Evolutionary conservation across 192 early-diverging fungal species (phyloP), one percentile per base, ranked within the genome.

Genomic region (Powellomyces hirtus): DNA sequence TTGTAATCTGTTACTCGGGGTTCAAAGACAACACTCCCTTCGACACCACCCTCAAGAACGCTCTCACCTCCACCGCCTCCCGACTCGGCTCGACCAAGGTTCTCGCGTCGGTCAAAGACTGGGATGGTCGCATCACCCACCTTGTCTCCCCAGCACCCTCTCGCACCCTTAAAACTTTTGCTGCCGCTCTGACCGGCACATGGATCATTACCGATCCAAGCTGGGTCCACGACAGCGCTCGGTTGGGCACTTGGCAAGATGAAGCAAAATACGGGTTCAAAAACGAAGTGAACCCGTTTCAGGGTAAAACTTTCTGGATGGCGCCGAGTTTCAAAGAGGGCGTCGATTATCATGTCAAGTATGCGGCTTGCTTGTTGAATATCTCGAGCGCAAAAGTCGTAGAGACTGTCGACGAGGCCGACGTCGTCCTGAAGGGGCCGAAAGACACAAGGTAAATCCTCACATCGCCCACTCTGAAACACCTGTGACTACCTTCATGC

Each of bases 121-220:
- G 59, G 59, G 4, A 34, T 8, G 1, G 5, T 14, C 36, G 5
- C 13, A 60, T 60, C 6, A 60, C 67, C 18, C 67, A 69, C 58
- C 20, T 69, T 7, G 33, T 69, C 11, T 46, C 67, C 18, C 42
- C 56, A 6, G n/a, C 56, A 22, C 14, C 29, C 11, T 8, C 24
- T 11, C 37, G 59, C 18, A 69, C 67, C 13, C 40, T 69, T 5
- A 69, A 69, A 50, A 69, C 67, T 14, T 69, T 69, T 33, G 67
- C 40, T 0, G 56, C 67, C 7, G 58, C 67, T 6, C 42, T 69
- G 7, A 60, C 36, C 29, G 13, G 27, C 1, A 20, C 14, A 16
- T 69, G 67, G 67, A 38, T 69, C 1, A 69, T 69, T 22, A 61
- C 42, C 10, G 58, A 69, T 34, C 67, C 67, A 0, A 27, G 18